Evolutionary conservation across 495 filamentous ascomycete species (phyloP).

Genomic region (Usnea hakonensis): DNA sequence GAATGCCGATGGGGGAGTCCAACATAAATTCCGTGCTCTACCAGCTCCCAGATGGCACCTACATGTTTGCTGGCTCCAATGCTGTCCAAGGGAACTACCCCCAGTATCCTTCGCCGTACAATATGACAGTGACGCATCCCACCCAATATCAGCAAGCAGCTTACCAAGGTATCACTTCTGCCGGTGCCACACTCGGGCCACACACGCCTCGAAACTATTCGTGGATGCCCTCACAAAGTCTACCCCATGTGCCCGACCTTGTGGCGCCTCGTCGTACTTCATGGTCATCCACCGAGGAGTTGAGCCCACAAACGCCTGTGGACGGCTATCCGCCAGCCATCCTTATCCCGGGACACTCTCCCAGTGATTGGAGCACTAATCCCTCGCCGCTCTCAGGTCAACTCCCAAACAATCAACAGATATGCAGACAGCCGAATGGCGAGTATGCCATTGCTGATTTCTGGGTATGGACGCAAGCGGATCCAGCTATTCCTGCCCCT

Average conservation of each 20-base stretch:
- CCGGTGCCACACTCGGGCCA: constrained; percentile 3
- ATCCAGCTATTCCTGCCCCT: constrained; percentile 78
- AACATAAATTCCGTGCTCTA: constrained; percentile 16
- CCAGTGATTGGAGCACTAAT: constrained; percentile 42
- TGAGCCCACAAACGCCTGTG: constrained; percentile 51
- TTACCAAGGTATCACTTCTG: constrained; percentile 12
- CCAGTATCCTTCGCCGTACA: constrained; percentile 17
- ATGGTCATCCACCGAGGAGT: constrained; percentile 63
- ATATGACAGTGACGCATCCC: constrained; percentile 16
- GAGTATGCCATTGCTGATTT: constrained; percentile 58
- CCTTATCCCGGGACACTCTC: constrained; percentile 56
- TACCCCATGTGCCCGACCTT: constrained; percentile 45
- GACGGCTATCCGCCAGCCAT: constrained; percentile 42
- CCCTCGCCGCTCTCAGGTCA: constrained; percentile 58
- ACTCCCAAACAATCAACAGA: constrained; percentile 33
- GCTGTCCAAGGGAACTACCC: constrained; percentile 16
- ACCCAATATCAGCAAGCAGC: constrained; percentile 17
- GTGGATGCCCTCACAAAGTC: constrained; percentile 43
- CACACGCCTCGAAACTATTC: constrained; percentile 28
- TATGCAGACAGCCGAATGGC: constrained; percentile 42
- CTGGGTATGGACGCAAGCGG: constrained; percentile 60
- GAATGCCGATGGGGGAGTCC: constrained; percentile 8
- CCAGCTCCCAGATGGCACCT: constrained; percentile 20
- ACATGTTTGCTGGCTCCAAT: constrained; percentile 16
- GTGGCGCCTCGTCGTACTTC: constrained; percentile 52